A percentile compares a stretch with the other conserved stretches of the same genome.
Conservation (phyloP, 148 eudicot genomes). For the Camellia sinensis region DNA sequence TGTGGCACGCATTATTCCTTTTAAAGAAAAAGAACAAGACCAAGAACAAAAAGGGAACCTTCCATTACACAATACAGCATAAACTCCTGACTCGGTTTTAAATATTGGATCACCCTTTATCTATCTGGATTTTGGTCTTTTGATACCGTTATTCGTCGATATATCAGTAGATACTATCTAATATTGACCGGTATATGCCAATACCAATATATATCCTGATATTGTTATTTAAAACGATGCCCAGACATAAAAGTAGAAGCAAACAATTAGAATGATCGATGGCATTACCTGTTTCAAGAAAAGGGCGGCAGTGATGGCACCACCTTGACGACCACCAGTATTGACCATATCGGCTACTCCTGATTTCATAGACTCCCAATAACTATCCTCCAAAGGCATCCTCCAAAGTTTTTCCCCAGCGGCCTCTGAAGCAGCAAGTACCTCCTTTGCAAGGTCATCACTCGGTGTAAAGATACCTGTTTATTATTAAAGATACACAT, state of each 20-base stretch:
- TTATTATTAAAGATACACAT: not conserved
- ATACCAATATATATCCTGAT: too few species aligned
- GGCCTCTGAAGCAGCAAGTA: constrained; percentile 66
- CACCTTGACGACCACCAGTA: constrained; percentile 95
- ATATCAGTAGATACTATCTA: too few species aligned
- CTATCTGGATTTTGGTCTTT: too few species aligned
- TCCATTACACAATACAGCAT: not conserved
- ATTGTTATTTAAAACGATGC: too few species aligned
- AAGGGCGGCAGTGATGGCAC: constrained; percentile 86
- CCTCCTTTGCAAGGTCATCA: constrained; percentile 83
- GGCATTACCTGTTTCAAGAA: constrained; percentile 81
- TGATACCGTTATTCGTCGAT: too few species aligned
- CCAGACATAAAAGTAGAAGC: not conserved
- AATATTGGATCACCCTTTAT: too few species aligned
- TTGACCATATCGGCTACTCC: constrained; percentile 95
- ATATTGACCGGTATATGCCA: too few species aligned
- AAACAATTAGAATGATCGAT: not conserved
- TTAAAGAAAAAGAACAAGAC: not conserved
- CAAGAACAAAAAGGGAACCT: not conserved
- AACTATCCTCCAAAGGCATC: constrained; percentile 86
- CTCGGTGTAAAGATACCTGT: constrained; percentile 83
- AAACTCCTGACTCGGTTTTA: not conserved
- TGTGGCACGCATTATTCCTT: too few species aligned
- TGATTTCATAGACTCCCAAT: constrained; percentile 95
- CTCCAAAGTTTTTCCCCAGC: constrained; percentile 93